Evolutionary conservation across 2,329 filamentous ascomycete species (phyloP).

Genomic region (Bipolaris bicolor): DNA sequence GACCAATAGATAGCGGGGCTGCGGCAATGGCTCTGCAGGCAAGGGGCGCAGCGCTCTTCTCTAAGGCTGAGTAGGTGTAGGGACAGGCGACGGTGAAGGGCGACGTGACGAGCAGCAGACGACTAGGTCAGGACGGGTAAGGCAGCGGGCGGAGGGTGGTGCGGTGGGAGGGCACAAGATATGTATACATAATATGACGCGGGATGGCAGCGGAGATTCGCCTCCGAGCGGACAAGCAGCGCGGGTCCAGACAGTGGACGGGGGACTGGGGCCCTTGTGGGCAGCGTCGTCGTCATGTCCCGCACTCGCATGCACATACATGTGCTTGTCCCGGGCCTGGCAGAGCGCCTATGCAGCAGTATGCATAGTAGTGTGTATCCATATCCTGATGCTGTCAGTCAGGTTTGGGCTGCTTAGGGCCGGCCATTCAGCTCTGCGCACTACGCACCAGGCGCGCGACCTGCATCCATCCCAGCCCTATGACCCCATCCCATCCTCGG

Average conservation of each 20-base stretch:
- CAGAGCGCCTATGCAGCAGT: slow-evolving; percentile 2
- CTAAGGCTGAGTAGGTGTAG: neutral
- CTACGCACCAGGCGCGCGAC: slow-evolving; percentile 31
- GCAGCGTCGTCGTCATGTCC: slow-evolving; percentile 16
- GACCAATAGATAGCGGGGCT: slow-evolving; percentile 30
- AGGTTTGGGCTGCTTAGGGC: slow-evolving; percentile 17
- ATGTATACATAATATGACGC: slow-evolving; percentile 3
- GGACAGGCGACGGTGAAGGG: neutral
- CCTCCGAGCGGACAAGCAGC: slow-evolving; percentile 5
- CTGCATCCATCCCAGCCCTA: slow-evolving; percentile 19
- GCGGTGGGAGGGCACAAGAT: slow-evolving; percentile 3
- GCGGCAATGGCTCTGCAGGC: slow-evolving; percentile 6
- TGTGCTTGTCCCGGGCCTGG: slow-evolving; percentile 5
- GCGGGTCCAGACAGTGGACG: slow-evolving; percentile 8
- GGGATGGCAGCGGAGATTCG: neutral
- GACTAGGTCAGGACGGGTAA: neutral
- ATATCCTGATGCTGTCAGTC: neutral
- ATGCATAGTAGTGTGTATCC: too few relatives aligned
- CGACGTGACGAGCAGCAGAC: neutral
- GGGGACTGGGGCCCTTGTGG: slow-evolving; percentile 7
- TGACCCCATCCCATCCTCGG: slow-evolving; percentile 6
- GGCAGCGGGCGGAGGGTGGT: neutral
- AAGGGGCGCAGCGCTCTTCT: slow-evolving; percentile 9
- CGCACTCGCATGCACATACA: slow-evolving; percentile 6
- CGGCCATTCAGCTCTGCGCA: slow-evolving; percentile 31